Percentiles rank a stretch among this genome's conserved stretches.
Evolutionary conservation across 805 yeast species (phyloP).

Genomic region (Pichia phayaonensis): DNA sequence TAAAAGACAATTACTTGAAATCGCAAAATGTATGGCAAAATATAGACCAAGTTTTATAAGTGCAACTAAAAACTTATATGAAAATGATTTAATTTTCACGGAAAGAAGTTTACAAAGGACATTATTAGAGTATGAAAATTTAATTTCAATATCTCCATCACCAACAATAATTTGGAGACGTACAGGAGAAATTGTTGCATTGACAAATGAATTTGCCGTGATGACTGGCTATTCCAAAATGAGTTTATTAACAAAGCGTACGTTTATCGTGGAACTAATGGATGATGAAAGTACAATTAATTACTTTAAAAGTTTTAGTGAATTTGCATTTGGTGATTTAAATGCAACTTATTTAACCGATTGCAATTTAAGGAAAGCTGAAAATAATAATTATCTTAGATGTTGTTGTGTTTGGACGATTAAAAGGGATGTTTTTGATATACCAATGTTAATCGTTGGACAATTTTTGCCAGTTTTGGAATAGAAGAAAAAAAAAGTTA

Average conservation of each 20-base stretch:
- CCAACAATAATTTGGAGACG: slow-evolving; percentile 84
- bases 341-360: slow-evolving; percentile 45
- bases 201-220: slow-evolving; percentile 66
- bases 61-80: slow-evolving; percentile 64
- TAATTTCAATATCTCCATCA: slow-evolving; percentile 54
- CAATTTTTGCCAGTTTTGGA: slow-evolving; percentile 64
- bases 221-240: slow-evolving; percentile 57
- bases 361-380: slow-evolving; percentile 36
- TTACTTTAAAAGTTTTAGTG: slow-evolving; percentile 65
- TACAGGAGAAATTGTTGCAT: slow-evolving; percentile 77
- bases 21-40: slow-evolving; percentile 52
- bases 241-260: slow-evolving; percentile 50
- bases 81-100: slow-evolving; percentile 59
- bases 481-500: slow-evolving; percentile 3
- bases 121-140: slow-evolving; percentile 47
- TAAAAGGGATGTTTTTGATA: slow-evolving; percentile 73
- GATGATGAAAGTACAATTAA: slow-evolving; percentile 68
- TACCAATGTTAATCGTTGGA: slow-evolving; percentile 78
- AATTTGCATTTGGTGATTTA: slow-evolving; percentile 62
- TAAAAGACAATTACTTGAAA: slow-evolving; percentile 30
- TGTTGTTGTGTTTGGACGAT: slow-evolving; percentile 84
- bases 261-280: slow-evolving; percentile 74
- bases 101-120: slow-evolving; percentile 53
- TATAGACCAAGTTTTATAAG: slow-evolving; percentile 73
- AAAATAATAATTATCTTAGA: slow-evolving; percentile 35